Evolutionary conservation across 2,329 filamentous ascomycete species (phyloP).

Genomic region (Diaporthe aspalathi): DNA sequence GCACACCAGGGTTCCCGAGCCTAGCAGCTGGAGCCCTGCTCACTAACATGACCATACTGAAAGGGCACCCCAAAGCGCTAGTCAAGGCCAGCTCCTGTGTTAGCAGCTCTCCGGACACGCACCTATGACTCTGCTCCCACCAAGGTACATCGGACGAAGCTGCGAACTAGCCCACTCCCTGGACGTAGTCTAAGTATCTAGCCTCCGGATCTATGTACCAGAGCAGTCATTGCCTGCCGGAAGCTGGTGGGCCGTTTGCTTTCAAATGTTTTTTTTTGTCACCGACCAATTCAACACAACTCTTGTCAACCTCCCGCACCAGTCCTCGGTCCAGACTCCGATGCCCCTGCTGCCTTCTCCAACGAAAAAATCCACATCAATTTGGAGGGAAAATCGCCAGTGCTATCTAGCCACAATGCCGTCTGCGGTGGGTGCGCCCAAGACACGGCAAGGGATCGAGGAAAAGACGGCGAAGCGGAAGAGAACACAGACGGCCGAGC

Average conservation of each 20-base stretch:
- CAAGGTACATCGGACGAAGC: too few relatives aligned
- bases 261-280: background rate
- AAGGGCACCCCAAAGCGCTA: background rate
- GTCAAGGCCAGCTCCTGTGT: background rate
- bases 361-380: background rate
- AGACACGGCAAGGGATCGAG: background rate
- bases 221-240: background rate
- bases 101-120: background rate
- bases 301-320: background rate
- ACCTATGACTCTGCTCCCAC: too few relatives aligned
- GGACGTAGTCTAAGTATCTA: background rate
- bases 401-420: conserved; percentile 45
- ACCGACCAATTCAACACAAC: background rate
- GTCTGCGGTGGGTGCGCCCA: conserved; percentile 43
- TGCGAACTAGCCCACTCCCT: too few relatives aligned
- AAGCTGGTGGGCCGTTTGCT: background rate
- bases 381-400: background rate
- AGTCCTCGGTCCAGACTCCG: background rate
- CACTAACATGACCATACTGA: background rate
- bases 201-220: background rate
- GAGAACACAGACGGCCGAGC: conserved; percentile 55
- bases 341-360: background rate
- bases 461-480: conserved; percentile 62
- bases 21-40: background rate
- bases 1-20: background rate